A percentile compares a stretch with the other conserved stretches of the same genome.
These are phyloP conservation scores for Cerioporus squamosus DNA, from an alignment of 1,284 basidiomycete species.

Conservation along the genomic window DNA sequence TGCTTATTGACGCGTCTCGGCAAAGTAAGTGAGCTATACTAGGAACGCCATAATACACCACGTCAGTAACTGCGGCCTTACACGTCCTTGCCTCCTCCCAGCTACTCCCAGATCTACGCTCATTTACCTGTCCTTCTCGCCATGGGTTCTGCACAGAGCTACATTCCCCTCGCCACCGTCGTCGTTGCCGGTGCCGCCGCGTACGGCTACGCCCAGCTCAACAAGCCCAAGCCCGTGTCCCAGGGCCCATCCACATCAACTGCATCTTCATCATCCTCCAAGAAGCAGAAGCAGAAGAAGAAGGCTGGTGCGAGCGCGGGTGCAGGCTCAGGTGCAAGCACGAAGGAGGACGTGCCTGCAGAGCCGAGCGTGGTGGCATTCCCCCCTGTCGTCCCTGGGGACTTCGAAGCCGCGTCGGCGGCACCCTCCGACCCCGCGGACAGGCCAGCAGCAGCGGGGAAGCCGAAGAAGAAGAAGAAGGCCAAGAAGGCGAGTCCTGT, in stretches of 20 bases:
- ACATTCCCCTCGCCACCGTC: constrained; percentile 45
- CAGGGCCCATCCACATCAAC: constrained; percentile 11
- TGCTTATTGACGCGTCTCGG: constrained; percentile 29
- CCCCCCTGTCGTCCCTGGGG: constrained; percentile 52
- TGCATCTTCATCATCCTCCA: constrained; percentile 23
- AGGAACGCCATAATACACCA: constrained; percentile 20
- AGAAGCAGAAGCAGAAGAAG: constrained; percentile 47
- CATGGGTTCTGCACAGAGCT: constrained; percentile 58
- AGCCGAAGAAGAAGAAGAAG: constrained; percentile 51
- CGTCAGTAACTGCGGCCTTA: constrained; percentile 18
- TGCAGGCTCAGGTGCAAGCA: constrained; percentile 7
- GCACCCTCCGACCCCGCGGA: constrained; percentile 20
- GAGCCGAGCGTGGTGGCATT: constrained; percentile 40
- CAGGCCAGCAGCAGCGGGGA: constrained; percentile 20
- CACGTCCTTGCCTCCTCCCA: background rate
- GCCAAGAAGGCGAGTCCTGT: constrained; percentile 27
- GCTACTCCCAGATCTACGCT: constrained; percentile 2
- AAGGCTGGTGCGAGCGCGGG: constrained; percentile 29
- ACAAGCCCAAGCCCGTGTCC: constrained; percentile 15
- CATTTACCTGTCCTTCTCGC: constrained; percentile 1
- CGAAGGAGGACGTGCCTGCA: constrained; percentile 22
- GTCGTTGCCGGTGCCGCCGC: constrained; percentile 47
- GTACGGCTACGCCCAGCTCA: constrained; percentile 42
- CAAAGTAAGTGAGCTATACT: constrained; percentile 14
- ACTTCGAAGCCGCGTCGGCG: constrained; percentile 38